phyloP scores from a whole-genome alignment of 75 land plant genomes.

The Selaginella moellendorffii region DNA sequence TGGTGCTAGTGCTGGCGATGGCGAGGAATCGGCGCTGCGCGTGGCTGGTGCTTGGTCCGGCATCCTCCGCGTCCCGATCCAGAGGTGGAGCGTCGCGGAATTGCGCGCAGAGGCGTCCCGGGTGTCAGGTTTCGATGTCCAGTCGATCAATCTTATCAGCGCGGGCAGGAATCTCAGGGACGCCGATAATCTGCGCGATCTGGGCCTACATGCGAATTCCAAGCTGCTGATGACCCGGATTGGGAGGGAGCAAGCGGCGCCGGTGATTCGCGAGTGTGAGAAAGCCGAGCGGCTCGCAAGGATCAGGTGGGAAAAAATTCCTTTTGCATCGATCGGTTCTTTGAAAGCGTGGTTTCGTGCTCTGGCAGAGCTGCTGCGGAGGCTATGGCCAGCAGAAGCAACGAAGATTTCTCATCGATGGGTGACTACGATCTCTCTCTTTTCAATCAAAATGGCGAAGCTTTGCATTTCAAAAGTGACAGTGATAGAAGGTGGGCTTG shows the following conservation, averaged over 20 bases:
- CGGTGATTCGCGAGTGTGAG: conserved; percentile 42
- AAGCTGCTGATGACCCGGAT: conserved; percentile 47
- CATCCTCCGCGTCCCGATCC: conserved; percentile 41
- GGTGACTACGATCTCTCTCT: conserved; percentile 65
- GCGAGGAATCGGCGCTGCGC: conserved; percentile 25
- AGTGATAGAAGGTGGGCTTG: conserved; percentile 43
- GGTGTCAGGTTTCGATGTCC: conserved; percentile 21
- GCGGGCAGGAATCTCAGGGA: conserved; percentile 55
- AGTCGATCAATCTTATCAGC: conserved; percentile 50
- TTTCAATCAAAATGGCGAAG: conserved; percentile 68
- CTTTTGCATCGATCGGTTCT: too few relatives aligned
- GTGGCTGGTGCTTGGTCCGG: conserved; percentile 74
- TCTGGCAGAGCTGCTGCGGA: conserved; percentile 72
- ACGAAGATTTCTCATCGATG: conserved; percentile 36
- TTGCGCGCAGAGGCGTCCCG: conserved; percentile 43
- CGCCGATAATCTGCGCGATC: conserved; percentile 20
- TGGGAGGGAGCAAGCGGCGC: conserved; percentile 28
- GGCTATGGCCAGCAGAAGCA: conserved; percentile 47
- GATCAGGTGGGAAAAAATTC: too few relatives aligned
- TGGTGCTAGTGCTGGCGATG: too few relatives aligned
- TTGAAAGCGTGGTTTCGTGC: too few relatives aligned
- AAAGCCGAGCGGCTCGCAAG: conserved; percentile 48
- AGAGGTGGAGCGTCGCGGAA: conserved; percentile 44
- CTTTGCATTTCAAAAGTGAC: conserved; percentile 46
- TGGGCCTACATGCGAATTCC: conserved; percentile 48